Conservation (phyloP, 495 filamentous ascomycete species). For the Margaritispora aquatica region DNA sequence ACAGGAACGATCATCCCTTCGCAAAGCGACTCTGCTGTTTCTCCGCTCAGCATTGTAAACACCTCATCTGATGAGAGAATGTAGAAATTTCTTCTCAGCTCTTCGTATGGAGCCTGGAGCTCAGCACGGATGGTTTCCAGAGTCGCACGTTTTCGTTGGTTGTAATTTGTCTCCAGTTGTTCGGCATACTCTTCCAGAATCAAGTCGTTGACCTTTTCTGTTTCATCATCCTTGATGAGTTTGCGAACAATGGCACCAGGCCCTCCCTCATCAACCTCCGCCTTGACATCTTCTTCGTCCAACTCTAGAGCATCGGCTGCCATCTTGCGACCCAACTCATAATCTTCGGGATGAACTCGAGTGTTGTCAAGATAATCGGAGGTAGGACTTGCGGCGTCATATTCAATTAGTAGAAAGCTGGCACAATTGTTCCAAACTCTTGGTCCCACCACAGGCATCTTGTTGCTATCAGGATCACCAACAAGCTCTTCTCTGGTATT, state of each 20-base stretch:
- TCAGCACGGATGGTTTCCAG: conserved; percentile 95
- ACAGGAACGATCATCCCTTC: conserved; percentile 90
- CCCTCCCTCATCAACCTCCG: conserved; percentile 82
- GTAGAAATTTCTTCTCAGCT: conserved; percentile 76
- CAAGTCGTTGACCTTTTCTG: conserved; percentile 92
- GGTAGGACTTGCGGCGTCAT: conserved; percentile 67
- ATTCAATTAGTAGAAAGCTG: conserved; percentile 87
- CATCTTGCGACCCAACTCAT: conserved; percentile 95
- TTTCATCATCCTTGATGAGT: conserved; percentile 82
- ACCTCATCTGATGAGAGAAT: conserved; percentile 70
- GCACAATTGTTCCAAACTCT: conserved; percentile 94
- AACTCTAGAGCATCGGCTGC: conserved; percentile 93
- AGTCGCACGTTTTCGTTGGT: conserved; percentile 91
- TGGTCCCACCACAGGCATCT: conserved; percentile 73
- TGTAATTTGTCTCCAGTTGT: conserved; percentile 86
- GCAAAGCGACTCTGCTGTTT: conserved; percentile 74
- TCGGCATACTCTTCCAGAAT: conserved; percentile 96
- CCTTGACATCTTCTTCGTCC: conserved; percentile 96
- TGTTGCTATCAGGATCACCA: conserved; percentile 72
- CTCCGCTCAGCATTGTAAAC: conserved; percentile 95
- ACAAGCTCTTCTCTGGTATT: conserved; percentile 77
- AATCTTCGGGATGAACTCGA: conserved; percentile 94
- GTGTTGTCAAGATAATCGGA: conserved; percentile 95
- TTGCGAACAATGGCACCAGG: conserved; percentile 84
- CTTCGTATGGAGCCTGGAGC: conserved; percentile 87